Percentiles rank a stretch among this genome's conserved stretches.
Evolutionary conservation across 169 alveolate species (phyloP).

Genomic region (Blepharisma undulans): DNA sequence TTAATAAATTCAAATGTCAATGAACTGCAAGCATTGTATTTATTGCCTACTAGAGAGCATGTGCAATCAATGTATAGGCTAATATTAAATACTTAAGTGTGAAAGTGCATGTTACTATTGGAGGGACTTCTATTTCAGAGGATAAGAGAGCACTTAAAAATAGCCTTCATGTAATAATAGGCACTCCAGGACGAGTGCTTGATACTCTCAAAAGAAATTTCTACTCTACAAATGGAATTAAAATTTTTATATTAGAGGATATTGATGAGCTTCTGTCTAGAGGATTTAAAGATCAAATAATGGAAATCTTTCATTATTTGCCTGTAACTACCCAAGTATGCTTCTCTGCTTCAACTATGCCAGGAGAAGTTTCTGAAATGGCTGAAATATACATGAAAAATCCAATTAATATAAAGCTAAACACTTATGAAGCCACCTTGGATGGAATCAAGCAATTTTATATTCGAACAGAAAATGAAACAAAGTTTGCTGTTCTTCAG

Average conservation of each 20-base stretch:
- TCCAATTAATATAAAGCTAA: slow-evolving; percentile 97
- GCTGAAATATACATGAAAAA: slow-evolving; percentile 97
- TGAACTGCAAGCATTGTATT: slow-evolving; percentile 92
- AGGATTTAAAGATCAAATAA: slow-evolving; percentile 95
- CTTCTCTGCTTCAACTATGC: slow-evolving; percentile 97
- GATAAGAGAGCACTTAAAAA: slow-evolving; percentile 93
- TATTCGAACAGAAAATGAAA: slow-evolving; percentile 91
- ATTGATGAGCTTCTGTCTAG: slow-evolving; percentile 99
- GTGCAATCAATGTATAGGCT: slow-evolving; percentile 97
- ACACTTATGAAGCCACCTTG: slow-evolving; percentile 97
- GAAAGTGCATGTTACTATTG: slow-evolving; percentile 95
- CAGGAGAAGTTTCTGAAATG: slow-evolving; percentile 97
- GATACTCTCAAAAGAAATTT: slow-evolving; percentile 96
- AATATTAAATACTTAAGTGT: slow-evolving; percentile 80
- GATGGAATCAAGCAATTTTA: slow-evolving; percentile 98
- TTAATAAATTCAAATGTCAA: slow-evolving; percentile 80
- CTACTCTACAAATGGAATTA: slow-evolving; percentile 90
- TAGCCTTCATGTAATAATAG: slow-evolving; percentile 99
- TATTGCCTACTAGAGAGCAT: slow-evolving; percentile 98
- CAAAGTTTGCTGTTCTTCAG: slow-evolving; percentile 94
- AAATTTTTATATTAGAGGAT: slow-evolving; percentile 96
- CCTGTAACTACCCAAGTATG: slow-evolving; percentile 96
- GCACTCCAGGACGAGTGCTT: slow-evolving; percentile 99
- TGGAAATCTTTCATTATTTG: slow-evolving; percentile 95
- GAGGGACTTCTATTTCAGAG: slow-evolving; percentile 97